Conservation (phyloP, 768 basidiomycete genomes). For the Mycena epipterygia region DNA sequence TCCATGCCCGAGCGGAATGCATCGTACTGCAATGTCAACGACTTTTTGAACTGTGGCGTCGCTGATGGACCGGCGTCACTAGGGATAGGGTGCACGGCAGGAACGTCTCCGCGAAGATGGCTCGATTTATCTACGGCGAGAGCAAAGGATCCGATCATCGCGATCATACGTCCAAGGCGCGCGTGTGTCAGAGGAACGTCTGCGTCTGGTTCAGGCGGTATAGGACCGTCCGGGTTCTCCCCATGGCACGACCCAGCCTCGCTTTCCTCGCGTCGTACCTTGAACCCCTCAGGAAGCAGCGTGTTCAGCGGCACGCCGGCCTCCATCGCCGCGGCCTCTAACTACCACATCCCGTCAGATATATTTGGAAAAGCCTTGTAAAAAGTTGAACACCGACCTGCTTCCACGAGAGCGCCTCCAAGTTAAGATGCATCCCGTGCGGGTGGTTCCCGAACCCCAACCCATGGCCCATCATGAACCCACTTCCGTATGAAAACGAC, state of each 20-base stretch:
- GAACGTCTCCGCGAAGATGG: conserved; percentile 27
- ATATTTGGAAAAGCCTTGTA: not conserved
- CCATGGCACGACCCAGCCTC: conserved; percentile 16
- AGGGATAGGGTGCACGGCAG: not conserved
- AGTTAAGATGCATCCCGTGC: conserved; percentile 71
- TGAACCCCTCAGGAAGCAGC: conserved; percentile 59
- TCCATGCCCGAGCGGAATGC: conserved; percentile 46
- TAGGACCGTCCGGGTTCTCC: not conserved
- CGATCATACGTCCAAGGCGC: conserved; percentile 70
- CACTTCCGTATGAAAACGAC: conserved; percentile 25
- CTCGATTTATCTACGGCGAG: conserved; percentile 52
- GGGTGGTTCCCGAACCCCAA: conserved; percentile 45
- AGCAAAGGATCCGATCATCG: conserved; percentile 66
- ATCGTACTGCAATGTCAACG: conserved; percentile 47
- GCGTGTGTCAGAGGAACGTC: conserved; percentile 63
- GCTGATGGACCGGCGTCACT: not conserved
- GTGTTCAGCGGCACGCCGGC: conserved; percentile 71
- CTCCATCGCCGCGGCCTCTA: conserved; percentile 73
- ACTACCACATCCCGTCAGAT: not conserved
- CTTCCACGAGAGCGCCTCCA: conserved; percentile 66
- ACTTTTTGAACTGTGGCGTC: conserved; percentile 24
- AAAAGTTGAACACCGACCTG: conserved; percentile 45
- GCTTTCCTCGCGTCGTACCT: conserved; percentile 33
- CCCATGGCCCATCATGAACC: conserved; percentile 32
- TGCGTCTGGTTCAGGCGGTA: conserved; percentile 10